Evolutionary conservation across 768 basidiomycete genomes (phyloP).

Genomic region (Rhodosporidiobolus sp.): DNA sequence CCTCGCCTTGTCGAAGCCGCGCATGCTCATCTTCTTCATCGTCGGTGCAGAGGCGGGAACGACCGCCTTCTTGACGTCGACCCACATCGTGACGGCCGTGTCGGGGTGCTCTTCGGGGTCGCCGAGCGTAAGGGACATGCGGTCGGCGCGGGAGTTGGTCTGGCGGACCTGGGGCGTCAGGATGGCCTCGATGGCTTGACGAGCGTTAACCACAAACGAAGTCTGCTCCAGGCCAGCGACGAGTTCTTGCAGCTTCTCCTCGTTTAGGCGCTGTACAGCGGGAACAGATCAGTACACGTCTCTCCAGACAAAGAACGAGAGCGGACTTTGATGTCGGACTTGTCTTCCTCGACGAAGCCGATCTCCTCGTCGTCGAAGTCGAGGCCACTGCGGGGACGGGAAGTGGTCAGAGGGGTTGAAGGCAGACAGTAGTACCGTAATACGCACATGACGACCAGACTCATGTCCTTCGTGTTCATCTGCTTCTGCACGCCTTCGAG

Average conservation of each 20-base stretch:
- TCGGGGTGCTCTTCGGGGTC: conserved; percentile 63
- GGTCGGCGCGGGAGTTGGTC: conserved; percentile 64
- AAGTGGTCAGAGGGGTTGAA: conserved; percentile 4
- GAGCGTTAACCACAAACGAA: conserved; percentile 64
- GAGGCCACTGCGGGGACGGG: conserved; percentile 61
- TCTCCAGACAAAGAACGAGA: background rate
- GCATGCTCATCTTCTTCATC: conserved; percentile 62
- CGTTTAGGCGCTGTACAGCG: conserved; percentile 63
- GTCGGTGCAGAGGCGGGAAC: conserved; percentile 64
- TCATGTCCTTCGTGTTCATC: conserved; percentile 61
- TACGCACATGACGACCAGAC: conserved; percentile 70
- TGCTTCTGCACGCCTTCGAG: conserved; percentile 57
- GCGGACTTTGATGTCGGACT: conserved; percentile 69
- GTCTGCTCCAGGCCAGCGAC: conserved; percentile 52
- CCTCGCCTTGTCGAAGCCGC: conserved; percentile 17
- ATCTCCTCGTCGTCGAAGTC: conserved; percentile 77
- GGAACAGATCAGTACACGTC: background rate
- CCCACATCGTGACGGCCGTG: conserved; percentile 69
- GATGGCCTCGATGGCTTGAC: conserved; percentile 63
- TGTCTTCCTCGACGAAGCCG: conserved; percentile 64
- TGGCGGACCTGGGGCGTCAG: conserved; percentile 54
- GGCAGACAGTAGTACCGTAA: background rate
- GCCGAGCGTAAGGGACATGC: conserved; percentile 71
- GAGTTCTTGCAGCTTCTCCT: conserved; percentile 61
- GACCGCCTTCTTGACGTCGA: conserved; percentile 79